phyloP scores from a whole-genome alignment of 768 basidiomycete species.

The Agaricus blazei region DNA sequence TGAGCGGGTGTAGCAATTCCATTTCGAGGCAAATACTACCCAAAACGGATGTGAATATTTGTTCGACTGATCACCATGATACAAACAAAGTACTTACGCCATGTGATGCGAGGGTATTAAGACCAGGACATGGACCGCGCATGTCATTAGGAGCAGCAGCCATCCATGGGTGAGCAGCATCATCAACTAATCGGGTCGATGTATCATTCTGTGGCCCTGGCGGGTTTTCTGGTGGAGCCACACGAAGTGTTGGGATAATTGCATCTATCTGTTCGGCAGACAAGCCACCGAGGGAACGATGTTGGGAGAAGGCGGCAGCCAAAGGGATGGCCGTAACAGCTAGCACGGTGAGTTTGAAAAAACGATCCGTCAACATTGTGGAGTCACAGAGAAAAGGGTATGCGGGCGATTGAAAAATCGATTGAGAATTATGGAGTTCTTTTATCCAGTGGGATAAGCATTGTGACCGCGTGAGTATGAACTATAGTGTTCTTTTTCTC shows the following conservation, averaged over 20 bases:
- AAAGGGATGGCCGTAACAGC: no score
- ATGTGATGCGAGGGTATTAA: conserved; percentile 18
- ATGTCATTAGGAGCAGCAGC: conserved; percentile 10
- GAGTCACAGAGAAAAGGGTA: no score
- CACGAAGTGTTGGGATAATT: conserved; percentile 6
- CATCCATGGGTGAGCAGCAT: conserved; percentile 14
- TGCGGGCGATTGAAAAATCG: no score
- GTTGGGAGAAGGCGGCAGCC: conserved; percentile 7
- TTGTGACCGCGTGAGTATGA: no score
- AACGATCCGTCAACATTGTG: no score
- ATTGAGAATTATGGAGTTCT: no score
- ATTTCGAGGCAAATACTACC: conserved; percentile 14
- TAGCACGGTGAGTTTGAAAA: no score
- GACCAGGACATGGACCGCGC: conserved; percentile 17
- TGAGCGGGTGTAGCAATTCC: conserved; percentile 14
- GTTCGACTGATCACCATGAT: neutral
- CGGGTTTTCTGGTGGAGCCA: neutral
- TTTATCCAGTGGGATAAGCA: no score
- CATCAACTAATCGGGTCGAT: conserved; percentile 16
- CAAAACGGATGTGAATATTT: neutral
- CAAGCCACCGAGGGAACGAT: conserved; percentile 12
- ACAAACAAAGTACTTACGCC: conserved; percentile 10
- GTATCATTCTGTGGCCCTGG: conserved; percentile 11
- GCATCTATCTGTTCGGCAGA: conserved; percentile 5
- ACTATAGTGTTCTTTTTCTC: no score